Base-by-base conservation (phyloP, 306 rosid genomes). In the Corylus americana region DNA sequence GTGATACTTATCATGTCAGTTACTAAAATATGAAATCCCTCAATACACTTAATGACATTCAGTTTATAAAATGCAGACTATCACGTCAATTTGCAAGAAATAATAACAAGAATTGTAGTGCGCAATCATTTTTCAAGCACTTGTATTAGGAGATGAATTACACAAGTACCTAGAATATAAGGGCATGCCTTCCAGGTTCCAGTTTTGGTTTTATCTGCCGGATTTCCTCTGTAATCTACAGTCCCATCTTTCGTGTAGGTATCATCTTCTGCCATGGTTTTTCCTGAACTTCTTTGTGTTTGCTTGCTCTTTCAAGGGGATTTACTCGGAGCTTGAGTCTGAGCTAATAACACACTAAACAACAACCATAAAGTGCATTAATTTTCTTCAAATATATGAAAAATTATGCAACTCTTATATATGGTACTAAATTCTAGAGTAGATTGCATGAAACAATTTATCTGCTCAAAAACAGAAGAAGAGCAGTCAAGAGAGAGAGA, bases 161-260 rank as follows among this genome's bases (percentile, higher is more conserved):
- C 9, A 61, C 3, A 68, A 20, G 35, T 83, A 91, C 97, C 97
- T 77, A 93, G 79, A 74, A 93, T 93, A 79, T 82, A 93, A 29
- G 92, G 92, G 74, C 97, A 93, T 35, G 97, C 97, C 77, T 71
- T 91, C 97, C 97, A 93, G 69, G 92, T 89, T 81, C 97, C 97
- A 35, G 97, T 93, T 82, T 71, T 11, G 2, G 35, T 85, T 68
- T 80, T 93, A 64, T 86, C 86, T 29, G 96, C 96, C 35, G 96
- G 92, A 76, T 91, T 87, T 78, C 94, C 94, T 8, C 1, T 76
- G 79, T 55, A 74, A 78, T 93, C 94, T 1, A 89, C 77, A 0
- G 97, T 91, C 70, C 97, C 96, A 81, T 93, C 97, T 78, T 88
- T 87, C 8, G 96, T 88, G 82, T 84, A 84, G 66, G 76, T 82